Evolutionary conservation across 2,329 filamentous ascomycete genomes (phyloP).

Genomic region (Curvularia lunata): DNA sequence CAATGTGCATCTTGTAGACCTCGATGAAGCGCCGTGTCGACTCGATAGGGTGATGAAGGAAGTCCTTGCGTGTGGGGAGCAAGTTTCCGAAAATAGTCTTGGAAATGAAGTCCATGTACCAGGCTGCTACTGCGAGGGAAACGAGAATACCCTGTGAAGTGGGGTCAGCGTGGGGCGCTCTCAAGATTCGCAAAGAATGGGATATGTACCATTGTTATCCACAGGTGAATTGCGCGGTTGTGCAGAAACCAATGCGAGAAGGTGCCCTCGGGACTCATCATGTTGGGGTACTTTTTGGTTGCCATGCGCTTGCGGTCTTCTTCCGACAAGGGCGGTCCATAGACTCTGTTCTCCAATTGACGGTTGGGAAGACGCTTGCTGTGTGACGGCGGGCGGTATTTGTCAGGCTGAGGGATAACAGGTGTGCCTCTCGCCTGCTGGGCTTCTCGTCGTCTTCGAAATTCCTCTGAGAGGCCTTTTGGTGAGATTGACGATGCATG

Average conservation of each 20-base stretch:
- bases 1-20: conserved; percentile 77
- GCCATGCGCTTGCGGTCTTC: conserved; percentile 71
- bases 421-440: conserved; percentile 55
- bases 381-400: conserved; percentile 92
- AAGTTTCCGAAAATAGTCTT: conserved; percentile 82
- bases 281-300: conserved; percentile 79
- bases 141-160: conserved; percentile 67
- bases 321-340: conserved; percentile 73
- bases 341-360: conserved; percentile 66
- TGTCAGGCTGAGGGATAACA: conserved; percentile 78
- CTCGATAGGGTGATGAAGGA: conserved; percentile 72
- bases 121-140: conserved; percentile 73
- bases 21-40: conserved; percentile 70
- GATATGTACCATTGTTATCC: conserved; percentile 75
- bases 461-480: conserved; percentile 41
- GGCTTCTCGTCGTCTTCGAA: conserved; percentile 34
- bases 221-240: conserved; percentile 75
- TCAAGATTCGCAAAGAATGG: background rate
- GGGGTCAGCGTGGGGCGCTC: conserved; percentile 4
- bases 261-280: conserved; percentile 83
- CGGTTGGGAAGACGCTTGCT: conserved; percentile 68
- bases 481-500: conserved; percentile 40
- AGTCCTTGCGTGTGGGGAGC: conserved; percentile 72
- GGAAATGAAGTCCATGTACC: conserved; percentile 77
- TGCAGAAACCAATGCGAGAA: conserved; percentile 86